These are phyloP conservation scores for Podaxis mareebaensis DNA, from an alignment of 768 basidiomycete species.

Conservation along the genomic window DNA sequence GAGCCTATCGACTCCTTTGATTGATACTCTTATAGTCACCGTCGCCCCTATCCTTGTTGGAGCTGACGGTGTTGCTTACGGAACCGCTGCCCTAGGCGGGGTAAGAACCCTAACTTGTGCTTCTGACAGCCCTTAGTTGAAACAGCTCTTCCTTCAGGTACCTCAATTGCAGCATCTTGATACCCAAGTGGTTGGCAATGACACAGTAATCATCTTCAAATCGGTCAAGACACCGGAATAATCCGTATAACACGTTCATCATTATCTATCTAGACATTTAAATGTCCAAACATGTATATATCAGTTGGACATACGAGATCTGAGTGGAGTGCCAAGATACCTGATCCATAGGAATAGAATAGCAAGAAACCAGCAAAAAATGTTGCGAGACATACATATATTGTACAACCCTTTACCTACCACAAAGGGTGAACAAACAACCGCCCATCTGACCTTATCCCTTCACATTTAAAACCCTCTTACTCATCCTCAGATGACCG, in stretches of 20 bases:
- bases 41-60: constrained; percentile 88
- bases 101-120: neutral
- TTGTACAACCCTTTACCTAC: constrained; percentile 2
- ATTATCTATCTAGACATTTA: neutral
- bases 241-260: neutral
- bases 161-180: constrained; percentile 27
- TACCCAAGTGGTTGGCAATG: constrained; percentile 36
- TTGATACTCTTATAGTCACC: constrained; percentile 83
- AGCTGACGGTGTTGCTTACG: constrained; percentile 61
- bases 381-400: neutral
- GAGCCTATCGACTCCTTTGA: constrained; percentile 29
- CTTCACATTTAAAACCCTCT: neutral
- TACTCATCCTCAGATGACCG: constrained; percentile 14
- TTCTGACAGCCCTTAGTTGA: neutral
- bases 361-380: neutral
- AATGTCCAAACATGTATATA: neutral
- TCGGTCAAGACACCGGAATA: neutral
- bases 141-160: constrained; percentile 17
- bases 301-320: neutral
- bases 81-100: neutral
- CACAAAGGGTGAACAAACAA: neutral
- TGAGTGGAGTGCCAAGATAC: neutral
- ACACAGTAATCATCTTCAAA: constrained; percentile 32
- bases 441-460: neutral
- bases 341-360: neutral